These are phyloP conservation scores for Dendrobium nobile DNA, from an alignment of 106 monocot species.

Conservation along the genomic window DNA sequence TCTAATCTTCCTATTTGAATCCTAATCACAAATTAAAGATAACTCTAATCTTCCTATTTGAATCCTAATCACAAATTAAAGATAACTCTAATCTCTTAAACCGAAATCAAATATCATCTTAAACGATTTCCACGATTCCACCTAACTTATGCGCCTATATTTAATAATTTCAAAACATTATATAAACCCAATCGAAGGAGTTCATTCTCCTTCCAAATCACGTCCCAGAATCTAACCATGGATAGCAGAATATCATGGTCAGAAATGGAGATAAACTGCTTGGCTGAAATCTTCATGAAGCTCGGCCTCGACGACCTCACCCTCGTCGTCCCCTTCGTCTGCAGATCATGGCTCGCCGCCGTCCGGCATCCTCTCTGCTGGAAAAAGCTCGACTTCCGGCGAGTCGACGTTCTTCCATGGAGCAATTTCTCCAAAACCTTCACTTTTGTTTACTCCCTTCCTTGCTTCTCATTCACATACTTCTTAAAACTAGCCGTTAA, in stretches of 20 bases:
- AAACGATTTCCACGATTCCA: not conserved
- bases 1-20: not conserved
- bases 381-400: slow-evolving; percentile 13
- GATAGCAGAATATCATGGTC: not conserved
- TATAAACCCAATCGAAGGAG: not conserved
- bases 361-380: slow-evolving; percentile 8
- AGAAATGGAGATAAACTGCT: slow-evolving; percentile 2
- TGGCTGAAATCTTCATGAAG: not conserved
- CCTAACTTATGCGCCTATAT: not conserved
- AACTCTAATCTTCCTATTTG: too few relatives aligned
- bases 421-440: slow-evolving; percentile 9
- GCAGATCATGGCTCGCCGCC: not conserved
- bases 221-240: not conserved
- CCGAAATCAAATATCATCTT: not conserved
- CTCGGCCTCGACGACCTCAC: slow-evolving; percentile 9
- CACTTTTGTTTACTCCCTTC: not conserved
- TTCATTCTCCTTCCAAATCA: too few relatives aligned
- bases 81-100: not conserved
- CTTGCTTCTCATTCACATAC: slow-evolving; percentile 5
- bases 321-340: slow-evolving; percentile 11
- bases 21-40: not conserved
- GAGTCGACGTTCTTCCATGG: slow-evolving; percentile 6
- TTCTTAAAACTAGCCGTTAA: not conserved
- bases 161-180: not conserved
- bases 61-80: not conserved